phyloP scores from a whole-genome alignment of 2,329 filamentous ascomycete species.

The Trichoderma citrinoviride region DNA sequence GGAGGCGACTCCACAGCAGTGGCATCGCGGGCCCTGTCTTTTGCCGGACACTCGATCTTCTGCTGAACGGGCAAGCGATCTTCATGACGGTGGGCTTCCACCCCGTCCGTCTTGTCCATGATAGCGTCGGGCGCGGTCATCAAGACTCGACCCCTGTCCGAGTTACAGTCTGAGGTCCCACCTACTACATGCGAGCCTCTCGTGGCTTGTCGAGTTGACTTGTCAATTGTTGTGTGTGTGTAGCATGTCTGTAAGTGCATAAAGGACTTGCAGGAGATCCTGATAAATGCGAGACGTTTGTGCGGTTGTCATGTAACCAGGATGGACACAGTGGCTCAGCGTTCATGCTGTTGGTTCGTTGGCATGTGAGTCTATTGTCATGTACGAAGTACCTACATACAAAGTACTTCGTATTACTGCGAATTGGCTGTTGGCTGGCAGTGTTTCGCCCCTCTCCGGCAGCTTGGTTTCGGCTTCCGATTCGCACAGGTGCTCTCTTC shows the following conservation, averaged over 20 bases:
- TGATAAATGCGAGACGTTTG: too few species aligned
- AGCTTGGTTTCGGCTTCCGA: neutral
- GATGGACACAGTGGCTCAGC: too few species aligned
- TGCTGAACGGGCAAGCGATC: neutral
- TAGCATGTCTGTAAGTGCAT: too few species aligned
- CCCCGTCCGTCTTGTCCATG: neutral
- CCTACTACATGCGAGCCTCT: neutral
- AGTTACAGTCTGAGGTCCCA: neutral
- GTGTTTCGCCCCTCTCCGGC: neutral
- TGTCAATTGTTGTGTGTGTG: too few species aligned
- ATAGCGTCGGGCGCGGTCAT: neutral
- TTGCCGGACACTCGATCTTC: slow-evolving; percentile 4
- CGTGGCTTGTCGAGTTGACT: neutral
- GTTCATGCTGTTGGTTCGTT: too few species aligned
- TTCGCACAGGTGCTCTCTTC: neutral
- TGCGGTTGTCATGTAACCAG: too few species aligned
- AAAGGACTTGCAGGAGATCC: too few species aligned
- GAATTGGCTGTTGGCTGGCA: neutral
- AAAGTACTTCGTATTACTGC: too few species aligned
- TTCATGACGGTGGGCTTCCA: neutral
- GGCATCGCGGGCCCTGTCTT: neutral
- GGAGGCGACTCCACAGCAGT: neutral
- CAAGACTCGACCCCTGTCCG: neutral
- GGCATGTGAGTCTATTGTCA: too few species aligned
- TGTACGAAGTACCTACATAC: neutral